phyloP scores from a whole-genome alignment of 768 basidiomycete species.

The Rhizopogon rudus region DNA sequence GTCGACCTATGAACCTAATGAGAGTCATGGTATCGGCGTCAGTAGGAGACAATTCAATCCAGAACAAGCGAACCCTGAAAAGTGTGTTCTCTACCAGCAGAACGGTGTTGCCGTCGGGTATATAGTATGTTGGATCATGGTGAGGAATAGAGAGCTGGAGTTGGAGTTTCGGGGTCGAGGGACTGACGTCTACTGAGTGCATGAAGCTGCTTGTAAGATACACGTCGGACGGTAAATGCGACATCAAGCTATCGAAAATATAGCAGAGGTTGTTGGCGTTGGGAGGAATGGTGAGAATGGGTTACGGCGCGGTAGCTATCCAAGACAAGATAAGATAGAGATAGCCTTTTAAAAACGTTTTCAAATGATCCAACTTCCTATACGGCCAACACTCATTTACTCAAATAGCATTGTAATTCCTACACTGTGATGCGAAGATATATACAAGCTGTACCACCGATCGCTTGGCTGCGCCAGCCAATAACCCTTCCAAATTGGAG shows the following conservation, averaged over 20 bases:
- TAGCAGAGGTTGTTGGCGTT: neutral
- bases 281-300: conserved; percentile 4
- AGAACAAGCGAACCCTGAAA: conserved; percentile 39
- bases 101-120: conserved; percentile 34
- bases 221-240: conserved; percentile 26
- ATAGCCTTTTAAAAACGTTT: neutral
- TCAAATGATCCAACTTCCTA: neutral
- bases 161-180: conserved; percentile 29
- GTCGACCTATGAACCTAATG: conserved; percentile 35
- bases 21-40: conserved; percentile 11
- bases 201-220: conserved; percentile 28
- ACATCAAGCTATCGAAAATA: conserved; percentile 13
- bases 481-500: neutral
- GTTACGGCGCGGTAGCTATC: conserved; percentile 6
- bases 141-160: conserved; percentile 28
- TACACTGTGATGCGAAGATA: conserved; percentile 7
- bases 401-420: neutral
- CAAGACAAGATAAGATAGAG: conserved; percentile 16
- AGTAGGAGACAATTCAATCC: conserved; percentile 8
- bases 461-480: conserved; percentile 1
- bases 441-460: conserved; percentile 6
- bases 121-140: conserved; percentile 37
- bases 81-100: conserved; percentile 39
- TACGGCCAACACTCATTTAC: too few relatives aligned
- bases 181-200: conserved; percentile 27